Conservation (phyloP, 768 basidiomycete species). For the Pleurotus cornucopiae region DNA sequence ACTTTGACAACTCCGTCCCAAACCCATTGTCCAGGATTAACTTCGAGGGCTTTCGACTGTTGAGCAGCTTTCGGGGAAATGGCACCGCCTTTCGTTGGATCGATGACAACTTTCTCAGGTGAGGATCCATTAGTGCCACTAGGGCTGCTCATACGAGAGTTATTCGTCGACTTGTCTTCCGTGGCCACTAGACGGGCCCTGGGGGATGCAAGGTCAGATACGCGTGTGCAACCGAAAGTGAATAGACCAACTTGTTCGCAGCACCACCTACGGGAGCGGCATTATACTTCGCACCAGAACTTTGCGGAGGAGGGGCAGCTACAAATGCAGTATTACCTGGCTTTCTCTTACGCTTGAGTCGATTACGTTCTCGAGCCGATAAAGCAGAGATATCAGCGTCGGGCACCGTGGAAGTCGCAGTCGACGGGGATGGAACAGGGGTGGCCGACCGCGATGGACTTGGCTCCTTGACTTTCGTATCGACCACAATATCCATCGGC, state of each 20-base stretch:
- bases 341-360: conserved; percentile 93
- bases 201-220: conserved; percentile 6
- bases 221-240: background rate
- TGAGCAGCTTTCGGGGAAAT: conserved; percentile 75
- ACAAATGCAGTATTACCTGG: conserved; percentile 82
- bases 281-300: conserved; percentile 56
- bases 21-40: conserved; percentile 71
- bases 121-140: conserved; percentile 35
- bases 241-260: conserved; percentile 49
- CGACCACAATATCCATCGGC: conserved; percentile 41
- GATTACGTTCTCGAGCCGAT: conserved; percentile 90
- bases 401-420: conserved; percentile 31
- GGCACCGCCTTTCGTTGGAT: conserved; percentile 82
- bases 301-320: conserved; percentile 62
- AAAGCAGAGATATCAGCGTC: conserved; percentile 53
- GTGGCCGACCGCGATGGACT: conserved; percentile 42
- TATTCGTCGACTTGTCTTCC: conserved; percentile 42
- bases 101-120: conserved; percentile 67
- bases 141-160: conserved; percentile 59
- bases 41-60: conserved; percentile 74
- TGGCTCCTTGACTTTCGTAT: conserved; percentile 32
- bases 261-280: conserved; percentile 48
- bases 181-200: conserved; percentile 74
- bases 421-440: conserved; percentile 41
- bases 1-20: conserved; percentile 83